Percentiles rank a stretch among this genome's conserved stretches.
Conservation (phyloP, 129 eudicot species). For the Arctium minus region DNA sequence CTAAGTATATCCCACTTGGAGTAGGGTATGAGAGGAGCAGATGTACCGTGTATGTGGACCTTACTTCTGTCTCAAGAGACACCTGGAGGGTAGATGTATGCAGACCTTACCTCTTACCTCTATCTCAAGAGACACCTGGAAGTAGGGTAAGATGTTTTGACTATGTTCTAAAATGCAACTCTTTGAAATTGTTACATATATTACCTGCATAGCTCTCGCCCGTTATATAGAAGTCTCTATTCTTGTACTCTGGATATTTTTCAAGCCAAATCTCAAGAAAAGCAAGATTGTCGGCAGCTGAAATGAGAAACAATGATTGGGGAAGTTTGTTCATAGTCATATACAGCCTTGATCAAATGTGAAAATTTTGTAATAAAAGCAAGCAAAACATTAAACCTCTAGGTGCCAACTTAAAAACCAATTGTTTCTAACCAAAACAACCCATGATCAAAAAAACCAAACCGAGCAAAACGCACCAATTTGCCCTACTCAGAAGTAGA, state of each 20-base stretch:
- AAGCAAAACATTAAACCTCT: background rate
- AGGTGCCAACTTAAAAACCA: background rate
- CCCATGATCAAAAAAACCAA: too few relatives aligned
- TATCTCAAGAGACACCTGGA: too few relatives aligned
- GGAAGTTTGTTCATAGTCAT: background rate
- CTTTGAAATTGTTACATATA: background rate
- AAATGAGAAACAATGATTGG: conserved; percentile 11
- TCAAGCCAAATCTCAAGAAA: conserved; percentile 67
- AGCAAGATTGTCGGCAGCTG: conserved; percentile 68
- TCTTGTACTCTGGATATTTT: conserved; percentile 62
- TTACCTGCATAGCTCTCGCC: conserved; percentile 95
- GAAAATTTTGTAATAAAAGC: background rate
- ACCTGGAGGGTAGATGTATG: too few relatives aligned
- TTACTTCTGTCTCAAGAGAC: too few relatives aligned
- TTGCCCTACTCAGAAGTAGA: too few relatives aligned
- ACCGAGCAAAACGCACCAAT: too few relatives aligned
- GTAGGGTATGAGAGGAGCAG: too few relatives aligned
- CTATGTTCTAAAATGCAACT: background rate
- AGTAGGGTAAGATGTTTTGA: background rate
- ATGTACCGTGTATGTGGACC: too few relatives aligned
- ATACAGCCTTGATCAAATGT: background rate
- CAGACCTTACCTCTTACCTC: too few relatives aligned
- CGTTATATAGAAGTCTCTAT: conserved; percentile 54
- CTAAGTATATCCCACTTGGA: too few relatives aligned
- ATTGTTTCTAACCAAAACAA: background rate